Conservation (phyloP, 495 filamentous ascomycete species). For the Penicillium silybi region DNA sequence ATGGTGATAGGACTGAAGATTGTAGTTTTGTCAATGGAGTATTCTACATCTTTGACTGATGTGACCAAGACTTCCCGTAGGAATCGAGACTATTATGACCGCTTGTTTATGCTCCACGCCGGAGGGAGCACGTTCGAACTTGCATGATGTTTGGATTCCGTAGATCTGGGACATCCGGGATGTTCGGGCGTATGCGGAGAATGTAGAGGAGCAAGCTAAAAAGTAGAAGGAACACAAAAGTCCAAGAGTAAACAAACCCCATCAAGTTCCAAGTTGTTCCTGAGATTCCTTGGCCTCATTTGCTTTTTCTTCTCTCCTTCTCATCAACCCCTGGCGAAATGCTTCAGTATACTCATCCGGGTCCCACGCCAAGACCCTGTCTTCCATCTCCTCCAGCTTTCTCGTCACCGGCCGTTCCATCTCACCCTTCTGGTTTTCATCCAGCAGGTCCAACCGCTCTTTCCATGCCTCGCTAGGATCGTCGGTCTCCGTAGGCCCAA, state of each 20-base stretch:
- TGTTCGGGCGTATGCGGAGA: no score
- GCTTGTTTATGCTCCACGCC: no score
- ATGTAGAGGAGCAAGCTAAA: no score
- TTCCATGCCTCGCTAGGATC: slow-evolving; percentile 7
- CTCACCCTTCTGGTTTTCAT: slow-evolving; percentile 2
- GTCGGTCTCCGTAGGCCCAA: slow-evolving; percentile 8
- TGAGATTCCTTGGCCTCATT: background rate
- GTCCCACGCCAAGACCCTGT: slow-evolving; percentile 16
- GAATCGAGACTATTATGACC: no score
- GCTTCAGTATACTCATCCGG: slow-evolving; percentile 20
- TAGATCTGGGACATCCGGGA: no score
- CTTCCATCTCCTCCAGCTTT: slow-evolving; percentile 19
- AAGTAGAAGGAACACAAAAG: no score
- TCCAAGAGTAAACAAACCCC: no score
- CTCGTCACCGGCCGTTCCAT: slow-evolving; percentile 5
- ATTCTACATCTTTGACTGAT: background rate
- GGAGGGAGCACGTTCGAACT: no score
- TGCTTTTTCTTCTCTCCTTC: background rate
- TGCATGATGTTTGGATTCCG: no score
- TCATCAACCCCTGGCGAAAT: background rate
- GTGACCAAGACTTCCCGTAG: background rate
- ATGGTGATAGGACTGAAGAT: background rate
- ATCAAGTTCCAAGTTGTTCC: no score
- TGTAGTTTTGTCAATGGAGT: background rate
- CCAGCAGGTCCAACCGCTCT: slow-evolving; percentile 9